Evolutionary conservation across 805 yeast genomes (phyloP).

Genomic region (Nakazawaea ernobii): DNA sequence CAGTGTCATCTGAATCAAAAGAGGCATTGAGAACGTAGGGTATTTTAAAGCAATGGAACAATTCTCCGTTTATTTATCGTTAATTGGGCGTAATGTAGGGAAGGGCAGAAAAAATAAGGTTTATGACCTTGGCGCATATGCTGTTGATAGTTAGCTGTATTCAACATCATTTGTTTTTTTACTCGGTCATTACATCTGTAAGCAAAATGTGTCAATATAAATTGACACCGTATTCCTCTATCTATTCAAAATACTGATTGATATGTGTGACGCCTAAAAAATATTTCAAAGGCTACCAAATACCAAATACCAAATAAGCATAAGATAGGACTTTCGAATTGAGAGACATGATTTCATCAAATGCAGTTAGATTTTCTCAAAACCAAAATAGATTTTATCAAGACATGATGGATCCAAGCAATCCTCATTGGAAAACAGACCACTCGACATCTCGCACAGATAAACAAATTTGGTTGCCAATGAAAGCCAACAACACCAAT

Average conservation of each 20-base stretch:
- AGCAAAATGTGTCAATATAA: no score
- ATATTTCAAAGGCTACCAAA: no score
- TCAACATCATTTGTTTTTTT: no score
- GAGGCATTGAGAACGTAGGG: neutral
- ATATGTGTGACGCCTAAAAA: no score
- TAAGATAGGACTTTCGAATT: no score
- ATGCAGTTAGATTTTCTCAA: neutral
- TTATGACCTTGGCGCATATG: neutral
- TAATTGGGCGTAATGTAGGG: neutral
- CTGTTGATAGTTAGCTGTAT: neutral
- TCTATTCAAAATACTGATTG: no score
- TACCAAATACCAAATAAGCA: no score
- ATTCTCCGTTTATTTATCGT: neutral
- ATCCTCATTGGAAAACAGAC: neutral
- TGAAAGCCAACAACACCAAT: neutral
- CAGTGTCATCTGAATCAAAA: neutral
- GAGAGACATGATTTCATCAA: neutral
- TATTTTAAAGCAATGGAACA: neutral
- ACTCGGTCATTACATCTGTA: no score
- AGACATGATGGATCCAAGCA: slow-evolving; percentile 3
- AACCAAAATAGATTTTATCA: neutral
- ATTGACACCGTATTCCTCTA: no score
- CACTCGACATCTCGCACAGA: neutral
- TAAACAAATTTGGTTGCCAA: neutral
- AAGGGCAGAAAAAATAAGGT: neutral